phyloP scores from a whole-genome alignment of 306 rosid species.

The Cicer judaicum region DNA sequence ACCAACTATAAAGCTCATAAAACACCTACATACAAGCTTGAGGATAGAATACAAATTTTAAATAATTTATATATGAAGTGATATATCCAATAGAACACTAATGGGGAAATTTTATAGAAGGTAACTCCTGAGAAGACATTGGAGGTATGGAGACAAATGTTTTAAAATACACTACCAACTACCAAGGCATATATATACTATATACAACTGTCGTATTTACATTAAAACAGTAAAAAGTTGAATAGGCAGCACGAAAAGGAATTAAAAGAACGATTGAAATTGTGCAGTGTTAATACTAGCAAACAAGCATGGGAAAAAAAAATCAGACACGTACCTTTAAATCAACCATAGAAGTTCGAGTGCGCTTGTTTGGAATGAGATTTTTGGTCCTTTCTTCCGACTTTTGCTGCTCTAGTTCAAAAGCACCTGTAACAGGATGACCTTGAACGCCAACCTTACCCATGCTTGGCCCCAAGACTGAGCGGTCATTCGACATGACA shows the following conservation, averaged over 20 bases:
- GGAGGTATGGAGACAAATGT: conserved; percentile 42
- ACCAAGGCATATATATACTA: conserved; percentile 17
- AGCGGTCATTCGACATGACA: conserved; percentile 71
- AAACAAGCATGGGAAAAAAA: conserved; percentile 27
- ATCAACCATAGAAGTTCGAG: conserved; percentile 93
- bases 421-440: conserved; percentile 68
- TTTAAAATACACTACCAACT: conserved; percentile 40
- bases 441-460: conserved; percentile 84
- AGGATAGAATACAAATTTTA: conserved; percentile 22
- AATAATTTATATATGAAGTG: background rate
- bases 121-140: conserved; percentile 40
- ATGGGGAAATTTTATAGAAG: conserved; percentile 23
- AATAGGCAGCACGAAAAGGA: conserved; percentile 31
- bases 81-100: conserved; percentile 13
- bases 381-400: conserved; percentile 78
- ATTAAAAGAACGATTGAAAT: conserved; percentile 28
- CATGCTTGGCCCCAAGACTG: conserved; percentile 66
- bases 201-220: conserved; percentile 28
- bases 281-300: background rate
- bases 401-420: conserved; percentile 91
- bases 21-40: conserved; percentile 39
- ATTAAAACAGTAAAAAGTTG: conserved; percentile 35
- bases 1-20: conserved; percentile 28
- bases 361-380: conserved; percentile 84
- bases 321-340: conserved; percentile 63